Evolutionary conservation across 192 early-diverging fungal species (phyloP), one percentile per base, ranked within the genome.

Genomic region (Funneliformis mosseae): DNA sequence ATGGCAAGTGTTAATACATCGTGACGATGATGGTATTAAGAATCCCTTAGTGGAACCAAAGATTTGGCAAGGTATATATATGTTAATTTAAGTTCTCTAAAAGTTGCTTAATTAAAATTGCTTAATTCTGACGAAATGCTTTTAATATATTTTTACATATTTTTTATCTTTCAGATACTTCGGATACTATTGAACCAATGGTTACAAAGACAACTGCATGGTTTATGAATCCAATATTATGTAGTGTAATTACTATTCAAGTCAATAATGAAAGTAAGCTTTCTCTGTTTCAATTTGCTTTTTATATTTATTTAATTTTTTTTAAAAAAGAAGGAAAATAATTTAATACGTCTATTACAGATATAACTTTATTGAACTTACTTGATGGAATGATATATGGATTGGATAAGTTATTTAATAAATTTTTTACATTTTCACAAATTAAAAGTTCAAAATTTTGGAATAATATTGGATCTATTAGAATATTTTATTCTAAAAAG

Each of bases 1-100:
- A 78, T 95, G 93, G 92, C 90, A 92, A 67, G 85, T 85, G 6
- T 69, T 88, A 10, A 42, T 89, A 38, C 83, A 88, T 76, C 66
- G 82, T 25, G 80, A 76, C 5, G 70, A 83, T 59, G 42, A 74
- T 18, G 61, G 48, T 23, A 59, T 69, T 28, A 23, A 78, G 62
- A 75, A 78, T 10, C 55, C n/a, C 41, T 21, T 11, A 42, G 42
- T 43, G 33, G 39, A 42, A 23, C 73, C 46, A 55, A 33, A 48
- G 9, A 18, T 25, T n/a, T 50, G 12, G 25, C 14, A 33, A 33
- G 14, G n/a, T 74, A 48, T 55, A 23, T 55, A 55, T 74, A 16
- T 28, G 1, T 59, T 33, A 66, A 66, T 3, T 4, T 70, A 70
- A 45, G 16, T 10, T 33, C 10, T 38, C 16, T 8, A 67, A 5